These are phyloP conservation scores for Gracilaria gracilis DNA, from an alignment of 23 red algal genomes.

Conservation along the genomic window DNA sequence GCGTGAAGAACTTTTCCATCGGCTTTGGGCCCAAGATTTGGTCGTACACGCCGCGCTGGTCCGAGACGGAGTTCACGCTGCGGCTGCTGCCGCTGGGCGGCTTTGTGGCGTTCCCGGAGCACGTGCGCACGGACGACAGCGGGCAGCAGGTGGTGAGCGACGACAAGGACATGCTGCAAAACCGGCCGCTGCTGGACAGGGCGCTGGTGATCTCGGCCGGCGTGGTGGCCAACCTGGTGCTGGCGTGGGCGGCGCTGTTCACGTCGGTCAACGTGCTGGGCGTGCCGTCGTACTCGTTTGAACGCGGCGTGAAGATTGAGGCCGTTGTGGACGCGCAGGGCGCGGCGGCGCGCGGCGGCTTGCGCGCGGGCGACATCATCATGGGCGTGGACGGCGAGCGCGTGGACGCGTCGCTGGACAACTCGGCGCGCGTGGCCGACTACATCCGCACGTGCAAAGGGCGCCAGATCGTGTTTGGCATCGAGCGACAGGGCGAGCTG, in stretches of 20 bases:
- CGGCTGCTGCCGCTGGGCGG: constrained; percentile 91
- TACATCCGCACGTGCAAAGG: constrained; percentile 57
- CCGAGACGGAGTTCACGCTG: constrained; percentile 90
- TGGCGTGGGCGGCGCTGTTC: constrained; percentile 87
- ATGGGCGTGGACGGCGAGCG: constrained; percentile 66
- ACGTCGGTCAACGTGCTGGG: constrained; percentile 64
- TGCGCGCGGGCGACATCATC: constrained; percentile 84
- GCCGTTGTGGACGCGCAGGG: constrained; percentile 65
- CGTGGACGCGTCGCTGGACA: constrained; percentile 28
- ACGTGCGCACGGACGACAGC: constrained; percentile 70
- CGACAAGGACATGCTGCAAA: constrained; percentile 89
- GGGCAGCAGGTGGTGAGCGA: constrained; percentile 50
- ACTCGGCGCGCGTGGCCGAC: constrained; percentile 66
- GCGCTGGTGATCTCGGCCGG: constrained; percentile 88
- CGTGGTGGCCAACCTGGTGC: constrained; percentile 89
- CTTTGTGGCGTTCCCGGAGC: constrained; percentile 94
- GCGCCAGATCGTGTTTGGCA: constrained; percentile 31
- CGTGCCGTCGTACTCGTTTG: constrained; percentile 59
- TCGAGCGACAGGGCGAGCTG: constrained; percentile 36
- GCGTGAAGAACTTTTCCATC: constrained; percentile 96
- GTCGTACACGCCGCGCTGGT: constrained; percentile 61
- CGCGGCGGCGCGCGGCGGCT: constrained; percentile 71
- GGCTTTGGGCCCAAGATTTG: constrained; percentile 91
- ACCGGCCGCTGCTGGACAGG: constrained; percentile 86
- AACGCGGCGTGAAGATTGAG: constrained; percentile 76